These are phyloP conservation scores for Schoenoplectus tabernaemontani DNA, from an alignment of 202 grass and related monocot species.

Conservation along the genomic window DNA sequence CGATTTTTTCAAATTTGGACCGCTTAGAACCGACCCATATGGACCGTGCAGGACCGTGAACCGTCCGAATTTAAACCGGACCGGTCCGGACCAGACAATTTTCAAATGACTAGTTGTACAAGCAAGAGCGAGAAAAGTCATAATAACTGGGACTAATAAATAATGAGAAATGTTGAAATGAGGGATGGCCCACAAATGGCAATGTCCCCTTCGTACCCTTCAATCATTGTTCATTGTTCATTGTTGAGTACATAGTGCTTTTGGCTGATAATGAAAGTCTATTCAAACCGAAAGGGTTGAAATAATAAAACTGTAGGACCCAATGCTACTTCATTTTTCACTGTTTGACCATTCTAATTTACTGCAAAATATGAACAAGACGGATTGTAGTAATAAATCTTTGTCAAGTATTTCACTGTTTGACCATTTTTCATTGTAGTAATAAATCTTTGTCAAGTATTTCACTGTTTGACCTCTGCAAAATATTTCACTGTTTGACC, in stretches of 20 bases:
- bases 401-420: no score
- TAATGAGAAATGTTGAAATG: not conserved
- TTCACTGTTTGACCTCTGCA: not conserved
- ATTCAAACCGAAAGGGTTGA: not conserved
- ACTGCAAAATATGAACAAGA: not conserved
- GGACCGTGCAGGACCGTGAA: no score
- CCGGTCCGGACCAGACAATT: not conserved
- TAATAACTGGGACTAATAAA: not conserved
- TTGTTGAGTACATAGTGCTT: constrained; percentile 17
- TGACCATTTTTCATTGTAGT: no score
- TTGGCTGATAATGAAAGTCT: constrained; percentile 26
- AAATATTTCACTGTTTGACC: not conserved
- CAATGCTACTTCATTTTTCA: not conserved
- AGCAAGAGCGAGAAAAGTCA: not conserved
- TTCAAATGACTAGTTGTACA: not conserved
- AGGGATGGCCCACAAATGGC: not conserved
- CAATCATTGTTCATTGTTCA: constrained; percentile 16
- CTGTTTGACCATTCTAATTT: not conserved
- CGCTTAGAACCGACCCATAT: no score
- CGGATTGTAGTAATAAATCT: no score
- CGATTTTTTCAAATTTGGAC: no score
- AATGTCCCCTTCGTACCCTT: constrained; percentile 21
- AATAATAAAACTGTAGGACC: constrained; percentile 2
- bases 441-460: not conserved
- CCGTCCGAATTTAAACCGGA: not conserved